Conservation (phyloP, 2,329 filamentous ascomycete species). For the Scopulariopsis brevicaulis region DNA sequence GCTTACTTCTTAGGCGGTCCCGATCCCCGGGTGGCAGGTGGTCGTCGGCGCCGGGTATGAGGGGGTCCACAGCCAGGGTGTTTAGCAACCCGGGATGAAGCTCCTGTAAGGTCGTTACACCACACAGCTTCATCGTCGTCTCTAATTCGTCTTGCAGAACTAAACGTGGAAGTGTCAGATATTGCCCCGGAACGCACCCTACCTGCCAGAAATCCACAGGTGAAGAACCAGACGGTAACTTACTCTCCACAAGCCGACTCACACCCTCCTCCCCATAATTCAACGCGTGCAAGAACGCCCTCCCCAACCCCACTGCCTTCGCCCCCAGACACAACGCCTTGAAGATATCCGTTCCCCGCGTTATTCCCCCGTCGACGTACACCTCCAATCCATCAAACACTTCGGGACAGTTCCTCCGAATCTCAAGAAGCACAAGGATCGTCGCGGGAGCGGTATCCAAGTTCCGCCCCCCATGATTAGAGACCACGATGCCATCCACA, state of each 20-base stretch:
- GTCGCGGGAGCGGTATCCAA: constrained; percentile 39
- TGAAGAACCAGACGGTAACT: constrained; percentile 13
- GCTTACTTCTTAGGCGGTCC: neutral
- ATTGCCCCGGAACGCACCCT: neutral
- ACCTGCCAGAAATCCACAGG: neutral
- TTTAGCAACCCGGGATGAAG: constrained; percentile 52
- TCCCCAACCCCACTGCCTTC: constrained; percentile 49
- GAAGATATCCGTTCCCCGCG: constrained; percentile 54
- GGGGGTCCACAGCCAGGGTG: constrained; percentile 33
- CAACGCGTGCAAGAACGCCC: constrained; percentile 47
- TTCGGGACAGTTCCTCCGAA: constrained; percentile 48
- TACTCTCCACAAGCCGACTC: constrained; percentile 39
- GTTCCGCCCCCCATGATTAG: constrained; percentile 57
- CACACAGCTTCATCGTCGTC: constrained; percentile 55
- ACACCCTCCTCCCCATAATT: constrained; percentile 49
- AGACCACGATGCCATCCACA: constrained; percentile 56
- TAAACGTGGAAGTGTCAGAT: neutral
- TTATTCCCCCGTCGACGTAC: constrained; percentile 53
- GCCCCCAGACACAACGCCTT: constrained; percentile 57
- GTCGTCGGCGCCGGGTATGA: constrained; percentile 20
- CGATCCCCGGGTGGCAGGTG: neutral
- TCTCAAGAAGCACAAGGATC: constrained; percentile 49
- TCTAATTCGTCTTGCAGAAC: constrained; percentile 47
- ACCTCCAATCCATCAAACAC: constrained; percentile 51
- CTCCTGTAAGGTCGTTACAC: constrained; percentile 48